Evolutionary conservation across 192 early-diverging fungal species (phyloP).

Genomic region (Coemansia sp.): DNA sequence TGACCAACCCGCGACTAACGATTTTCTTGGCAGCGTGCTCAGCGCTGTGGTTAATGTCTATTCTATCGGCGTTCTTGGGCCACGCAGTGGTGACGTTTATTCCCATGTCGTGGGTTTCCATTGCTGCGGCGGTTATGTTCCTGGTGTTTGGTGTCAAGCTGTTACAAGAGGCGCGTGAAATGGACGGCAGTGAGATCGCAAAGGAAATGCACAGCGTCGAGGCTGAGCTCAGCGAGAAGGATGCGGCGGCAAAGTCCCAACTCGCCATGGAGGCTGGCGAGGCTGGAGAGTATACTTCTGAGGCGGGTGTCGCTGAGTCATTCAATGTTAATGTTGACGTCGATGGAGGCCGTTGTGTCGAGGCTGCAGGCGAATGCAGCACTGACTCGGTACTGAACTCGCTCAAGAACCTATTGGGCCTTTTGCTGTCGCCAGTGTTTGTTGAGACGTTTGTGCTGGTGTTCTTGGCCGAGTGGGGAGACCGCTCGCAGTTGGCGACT

Average conservation of each 20-base stretch:
- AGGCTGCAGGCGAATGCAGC: constrained; percentile 23
- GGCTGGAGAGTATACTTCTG: constrained; percentile 4
- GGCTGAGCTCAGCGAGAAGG: constrained; percentile 82
- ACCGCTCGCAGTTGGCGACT: constrained; percentile 95
- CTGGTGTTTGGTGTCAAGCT: constrained; percentile 92
- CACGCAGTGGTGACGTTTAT: constrained; percentile 87
- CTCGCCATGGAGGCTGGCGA: constrained; percentile 64
- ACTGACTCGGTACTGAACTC: constrained; percentile 51
- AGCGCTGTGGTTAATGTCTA: constrained; percentile 91
- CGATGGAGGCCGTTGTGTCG: constrained; percentile 15
- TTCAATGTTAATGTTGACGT: constrained; percentile 40
- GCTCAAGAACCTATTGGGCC: constrained; percentile 71
- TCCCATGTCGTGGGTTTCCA: constrained; percentile 84
- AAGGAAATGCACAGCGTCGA: constrained; percentile 93
- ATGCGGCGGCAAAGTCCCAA: constrained; percentile 57
- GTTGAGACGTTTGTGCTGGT: constrained; percentile 96
- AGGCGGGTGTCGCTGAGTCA: constrained; percentile 12
- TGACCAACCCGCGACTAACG: constrained; percentile 90
- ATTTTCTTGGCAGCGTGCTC: constrained; percentile 90
- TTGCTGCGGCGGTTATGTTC: constrained; percentile 85
- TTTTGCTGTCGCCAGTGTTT: constrained; percentile 89
- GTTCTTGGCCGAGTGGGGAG: constrained; percentile 98
- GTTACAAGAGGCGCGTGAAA: constrained; percentile 78
- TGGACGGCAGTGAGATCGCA: constrained; percentile 86
- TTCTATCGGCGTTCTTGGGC: constrained; percentile 93